Evolutionary conservation across 371 early-diverging fungal genomes (phyloP).

Genomic region (Rhizopus sp.): DNA sequence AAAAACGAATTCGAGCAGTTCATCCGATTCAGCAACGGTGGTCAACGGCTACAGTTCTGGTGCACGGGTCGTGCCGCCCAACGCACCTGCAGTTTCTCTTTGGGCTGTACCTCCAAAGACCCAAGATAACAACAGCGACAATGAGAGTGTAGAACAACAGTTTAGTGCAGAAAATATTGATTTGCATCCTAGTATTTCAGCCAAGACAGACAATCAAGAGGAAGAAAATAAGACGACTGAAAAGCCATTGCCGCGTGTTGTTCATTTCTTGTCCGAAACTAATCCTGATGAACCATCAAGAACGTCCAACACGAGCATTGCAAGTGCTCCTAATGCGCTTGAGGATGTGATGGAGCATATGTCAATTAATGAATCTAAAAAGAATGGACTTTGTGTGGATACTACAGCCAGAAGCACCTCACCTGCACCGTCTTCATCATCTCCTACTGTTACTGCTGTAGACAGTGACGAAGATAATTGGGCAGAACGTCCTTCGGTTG

Average conservation of each 20-base stretch:
- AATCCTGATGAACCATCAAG: not conserved
- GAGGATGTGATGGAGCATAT: conserved; percentile 17
- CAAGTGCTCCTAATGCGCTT: conserved; percentile 7
- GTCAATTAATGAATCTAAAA: not conserved
- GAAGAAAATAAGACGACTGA: not conserved
- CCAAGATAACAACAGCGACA: not conserved
- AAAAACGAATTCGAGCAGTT: conserved; percentile 4
- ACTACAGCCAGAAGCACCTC: not conserved
- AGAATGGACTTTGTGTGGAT: not conserved
- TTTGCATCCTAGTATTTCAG: conserved; percentile 28
- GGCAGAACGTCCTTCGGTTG: conserved; percentile 74
- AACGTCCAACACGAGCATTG: not conserved
- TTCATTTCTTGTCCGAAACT: conserved; percentile 5
- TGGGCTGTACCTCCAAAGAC: conserved; percentile 25
- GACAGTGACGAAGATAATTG: conserved; percentile 46
- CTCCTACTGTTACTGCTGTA: conserved; percentile 3
- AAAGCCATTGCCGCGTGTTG: conserved; percentile 10
- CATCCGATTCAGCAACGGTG: not conserved
- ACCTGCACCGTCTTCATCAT: conserved; percentile 17
- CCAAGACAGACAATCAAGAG: conserved; percentile 8
- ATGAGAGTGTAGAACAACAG: conserved; percentile 2
- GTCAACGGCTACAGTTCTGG: not conserved
- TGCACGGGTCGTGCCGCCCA: conserved; percentile 32
- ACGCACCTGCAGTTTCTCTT: conserved; percentile 19
- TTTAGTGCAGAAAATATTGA: conserved; percentile 25